Percentiles rank a stretch among this genome's conserved stretches.
Conservation (phyloP, 345 rosid species). For the Rhodamnia rubescens region DNA sequence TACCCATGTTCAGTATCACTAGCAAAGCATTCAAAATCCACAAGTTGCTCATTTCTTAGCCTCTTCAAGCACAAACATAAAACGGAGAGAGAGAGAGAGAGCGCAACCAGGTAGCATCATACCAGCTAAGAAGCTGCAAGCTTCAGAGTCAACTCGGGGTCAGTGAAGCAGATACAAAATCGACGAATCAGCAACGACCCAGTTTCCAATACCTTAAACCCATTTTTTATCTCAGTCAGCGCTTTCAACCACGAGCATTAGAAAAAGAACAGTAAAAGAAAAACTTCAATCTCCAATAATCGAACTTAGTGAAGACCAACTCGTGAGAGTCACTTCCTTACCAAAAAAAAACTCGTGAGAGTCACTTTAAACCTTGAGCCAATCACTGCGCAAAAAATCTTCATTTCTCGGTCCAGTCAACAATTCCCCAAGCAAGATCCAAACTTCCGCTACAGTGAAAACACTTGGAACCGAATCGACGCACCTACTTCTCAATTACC, state of each 20-base stretch:
- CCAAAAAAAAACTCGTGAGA: no score
- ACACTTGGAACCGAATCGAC: not conserved
- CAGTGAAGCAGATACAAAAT: not conserved
- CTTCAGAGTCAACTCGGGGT: constrained; percentile 5
- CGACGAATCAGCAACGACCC: not conserved
- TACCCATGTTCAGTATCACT: no score
- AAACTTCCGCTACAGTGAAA: constrained; percentile 13
- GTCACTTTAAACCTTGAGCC: constrained; percentile 4
- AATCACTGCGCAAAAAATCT: constrained; percentile 4
- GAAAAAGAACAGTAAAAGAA: not conserved
- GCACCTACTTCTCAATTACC: not conserved
- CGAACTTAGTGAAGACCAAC: not conserved
- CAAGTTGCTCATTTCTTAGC: no score
- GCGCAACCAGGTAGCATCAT: not conserved
- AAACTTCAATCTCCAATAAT: not conserved
- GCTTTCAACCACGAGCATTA: not conserved
- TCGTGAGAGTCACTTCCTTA: not conserved
- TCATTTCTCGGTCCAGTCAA: constrained; percentile 3
- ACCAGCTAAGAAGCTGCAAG: not conserved
- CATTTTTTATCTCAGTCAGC: not conserved
- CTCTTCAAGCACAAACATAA: no score
- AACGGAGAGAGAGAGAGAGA: not conserved
- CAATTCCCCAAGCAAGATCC: constrained; percentile 15
- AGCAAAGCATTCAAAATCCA: no score
- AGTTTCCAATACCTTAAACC: not conserved